Base-by-base conservation (phyloP, 768 basidiomycete genomes). In the Pholiota molesta region DNA sequence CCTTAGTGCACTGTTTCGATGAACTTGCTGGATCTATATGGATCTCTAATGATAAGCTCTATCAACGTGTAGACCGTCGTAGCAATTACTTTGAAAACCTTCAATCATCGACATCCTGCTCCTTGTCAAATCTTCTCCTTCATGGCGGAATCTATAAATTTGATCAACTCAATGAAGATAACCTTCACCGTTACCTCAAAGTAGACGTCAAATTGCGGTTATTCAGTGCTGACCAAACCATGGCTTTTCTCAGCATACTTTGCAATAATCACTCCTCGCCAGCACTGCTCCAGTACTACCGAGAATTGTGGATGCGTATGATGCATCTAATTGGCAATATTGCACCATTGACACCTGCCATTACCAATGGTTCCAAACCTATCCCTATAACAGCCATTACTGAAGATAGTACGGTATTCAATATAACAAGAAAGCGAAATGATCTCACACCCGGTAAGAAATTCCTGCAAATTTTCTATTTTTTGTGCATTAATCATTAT, bases 1-100 rank as follows among this genome's bases (percentile, higher is more conserved):
- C 63, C 5, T 59, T 55, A 1, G 62, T 65, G 35, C 64, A 67
- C 40, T 67, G 66, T 47, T 67, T 67, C 47, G 54, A 61, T 53
- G 63, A 67, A 17, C 37, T 67, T 10, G 56, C 59, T 21, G 17
- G 31, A 16, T 40, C 57, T n/a, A 55, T 53, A 14, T 39, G 44
- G 44, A 59, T 26, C 2, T 2, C 26, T 26, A 4, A 2, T 26
- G 4, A 26, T 26, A 4, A 26, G 4, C 4, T 2, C 31, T 7
- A 53, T 7, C 23, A 52, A 5, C 23, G 49, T 5, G 26, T 17
- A 19, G 58, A 57, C 29, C 47, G 57, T 5, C 54, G 54, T 14
- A 55, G 17, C 19, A 55, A 39, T 19, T 55, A 55, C 54, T 39
- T 55, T 21, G 44, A 45, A 45, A 16, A 21, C 14, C 19, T 21